These are phyloP conservation scores for Dioscorea alata DNA, from an alignment of 106 monocot genomes.

Conservation along the genomic window DNA sequence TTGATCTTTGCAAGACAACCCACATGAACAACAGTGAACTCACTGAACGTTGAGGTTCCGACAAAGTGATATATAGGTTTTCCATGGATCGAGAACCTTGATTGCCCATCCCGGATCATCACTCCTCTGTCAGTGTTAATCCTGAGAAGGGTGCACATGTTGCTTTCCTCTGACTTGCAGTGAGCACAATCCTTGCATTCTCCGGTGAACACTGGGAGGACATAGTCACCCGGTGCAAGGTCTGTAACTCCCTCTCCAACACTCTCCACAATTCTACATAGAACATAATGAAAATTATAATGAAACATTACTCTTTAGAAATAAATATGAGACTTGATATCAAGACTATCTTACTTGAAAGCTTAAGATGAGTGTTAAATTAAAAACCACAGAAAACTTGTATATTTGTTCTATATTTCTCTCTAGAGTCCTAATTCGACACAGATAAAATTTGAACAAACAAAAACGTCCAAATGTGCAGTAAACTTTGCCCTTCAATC, in stretches of 20 bases:
- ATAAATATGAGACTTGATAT: too few species aligned
- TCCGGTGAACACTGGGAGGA: conserved; percentile 12
- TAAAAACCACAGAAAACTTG: too few species aligned
- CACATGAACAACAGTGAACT: conserved; percentile 9
- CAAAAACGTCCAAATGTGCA: too few species aligned
- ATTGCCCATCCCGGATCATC: conserved; percentile 6
- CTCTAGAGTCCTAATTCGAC: too few species aligned
- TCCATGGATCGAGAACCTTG: conserved; percentile 7
- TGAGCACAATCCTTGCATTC: conserved; percentile 5
- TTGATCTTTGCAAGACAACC: conserved; percentile 10
- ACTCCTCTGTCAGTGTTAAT: conserved; percentile 11
- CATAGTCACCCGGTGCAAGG: background rate
- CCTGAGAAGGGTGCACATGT: conserved; percentile 4
- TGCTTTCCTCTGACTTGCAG: conserved; percentile 9
- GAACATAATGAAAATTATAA: too few species aligned
- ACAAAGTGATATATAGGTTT: conserved; percentile 10
- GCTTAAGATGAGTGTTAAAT: too few species aligned
- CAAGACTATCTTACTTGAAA: too few species aligned
- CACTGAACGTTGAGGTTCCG: conserved; percentile 9
- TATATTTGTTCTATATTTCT: too few species aligned
- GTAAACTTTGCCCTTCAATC: too few species aligned
- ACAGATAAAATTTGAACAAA: too few species aligned
- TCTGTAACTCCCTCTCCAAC: conserved; percentile 9
- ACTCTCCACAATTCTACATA: conserved; percentile 4
- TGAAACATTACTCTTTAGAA: too few species aligned